These are phyloP conservation scores for Thymus mandschuricus DNA, from an alignment of 257 asterid species.

Conservation along the genomic window DNA sequence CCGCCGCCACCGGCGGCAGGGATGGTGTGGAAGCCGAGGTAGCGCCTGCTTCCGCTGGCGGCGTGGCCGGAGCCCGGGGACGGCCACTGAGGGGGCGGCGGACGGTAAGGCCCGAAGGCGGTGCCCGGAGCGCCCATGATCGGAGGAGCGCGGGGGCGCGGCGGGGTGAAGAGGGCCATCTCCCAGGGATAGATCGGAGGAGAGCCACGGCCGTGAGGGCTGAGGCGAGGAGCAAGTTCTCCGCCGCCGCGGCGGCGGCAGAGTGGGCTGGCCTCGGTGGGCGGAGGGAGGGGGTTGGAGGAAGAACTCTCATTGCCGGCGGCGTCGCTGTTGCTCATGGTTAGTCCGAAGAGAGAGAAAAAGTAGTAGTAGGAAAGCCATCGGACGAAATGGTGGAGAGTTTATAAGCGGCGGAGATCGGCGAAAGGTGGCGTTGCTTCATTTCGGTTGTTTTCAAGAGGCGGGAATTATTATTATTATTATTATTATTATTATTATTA, in stretches of 20 bases:
- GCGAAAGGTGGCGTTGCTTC: conserved; percentile 30
- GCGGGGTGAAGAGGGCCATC: not conserved
- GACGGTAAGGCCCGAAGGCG: conserved; percentile 30
- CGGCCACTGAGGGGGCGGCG: not conserved
- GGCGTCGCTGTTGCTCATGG: not conserved
- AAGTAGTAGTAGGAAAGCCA: too few relatives aligned
- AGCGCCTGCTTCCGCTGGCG: not conserved
- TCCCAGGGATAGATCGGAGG: not conserved
- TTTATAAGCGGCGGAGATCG: conserved; percentile 16
- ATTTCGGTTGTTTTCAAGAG: not conserved
- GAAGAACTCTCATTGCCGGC: conserved; percentile 1
- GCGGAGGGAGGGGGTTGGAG: not conserved
- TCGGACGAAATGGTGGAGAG: not conserved
- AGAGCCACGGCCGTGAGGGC: conserved; percentile 14
- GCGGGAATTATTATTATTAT: not conserved
- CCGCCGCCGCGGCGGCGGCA: conserved; percentile 12
- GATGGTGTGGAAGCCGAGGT: not conserved
- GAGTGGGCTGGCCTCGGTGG: not conserved
- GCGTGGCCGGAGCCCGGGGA: not conserved
- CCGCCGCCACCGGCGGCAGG: not conserved
- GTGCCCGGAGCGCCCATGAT: conserved; percentile 37
- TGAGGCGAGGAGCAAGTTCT: not conserved
- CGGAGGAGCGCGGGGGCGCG: not conserved
- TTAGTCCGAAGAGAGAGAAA: not conserved
- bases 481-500: too few relatives aligned